Percentiles rank a stretch among this genome's conserved stretches.
These are phyloP conservation scores for Neurospora sp. DNA, from an alignment of 495 filamentous ascomycete genomes.

Conservation along the genomic window DNA sequence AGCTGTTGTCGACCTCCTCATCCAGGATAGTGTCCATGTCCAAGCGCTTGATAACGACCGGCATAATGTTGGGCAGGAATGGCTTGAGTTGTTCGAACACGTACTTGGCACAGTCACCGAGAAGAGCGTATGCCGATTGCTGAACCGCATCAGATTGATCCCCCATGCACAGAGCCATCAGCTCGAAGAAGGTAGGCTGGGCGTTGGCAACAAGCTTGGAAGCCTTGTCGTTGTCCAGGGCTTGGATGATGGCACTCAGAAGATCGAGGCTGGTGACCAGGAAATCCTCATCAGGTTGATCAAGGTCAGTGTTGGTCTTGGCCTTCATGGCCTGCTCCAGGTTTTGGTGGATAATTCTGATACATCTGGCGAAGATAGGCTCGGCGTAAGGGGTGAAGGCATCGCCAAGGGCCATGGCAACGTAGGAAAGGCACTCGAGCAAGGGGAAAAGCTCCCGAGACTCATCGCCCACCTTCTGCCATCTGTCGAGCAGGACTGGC, in stretches of 20 bases:
- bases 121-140: constrained; percentile 89
- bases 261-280: constrained; percentile 93
- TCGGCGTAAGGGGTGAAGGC: constrained; percentile 74
- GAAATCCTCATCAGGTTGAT: constrained; percentile 93
- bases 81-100: constrained; percentile 76
- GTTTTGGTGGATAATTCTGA: constrained; percentile 84
- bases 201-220: constrained; percentile 63
- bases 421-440: constrained; percentile 89
- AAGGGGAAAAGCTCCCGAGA: constrained; percentile 91
- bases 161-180: constrained; percentile 87
- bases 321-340: constrained; percentile 64
- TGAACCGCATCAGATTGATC: constrained; percentile 86
- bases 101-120: constrained; percentile 94
- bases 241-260: constrained; percentile 88
- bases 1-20: constrained; percentile 66
- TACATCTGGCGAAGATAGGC: constrained; percentile 77
- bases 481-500: constrained; percentile 86
- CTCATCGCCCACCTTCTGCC: constrained; percentile 78
- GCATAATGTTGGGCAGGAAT: constrained; percentile 61
- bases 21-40: constrained; percentile 68
- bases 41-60: constrained; percentile 74
- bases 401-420: constrained; percentile 76
- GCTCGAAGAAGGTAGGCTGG: constrained; percentile 77
- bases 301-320: constrained; percentile 51
- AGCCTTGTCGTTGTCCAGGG: constrained; percentile 65